Evolutionary conservation across 306 rosid genomes (phyloP), one percentile per base, ranked within the genome.

Genomic region (Carpinus fangiana): DNA sequence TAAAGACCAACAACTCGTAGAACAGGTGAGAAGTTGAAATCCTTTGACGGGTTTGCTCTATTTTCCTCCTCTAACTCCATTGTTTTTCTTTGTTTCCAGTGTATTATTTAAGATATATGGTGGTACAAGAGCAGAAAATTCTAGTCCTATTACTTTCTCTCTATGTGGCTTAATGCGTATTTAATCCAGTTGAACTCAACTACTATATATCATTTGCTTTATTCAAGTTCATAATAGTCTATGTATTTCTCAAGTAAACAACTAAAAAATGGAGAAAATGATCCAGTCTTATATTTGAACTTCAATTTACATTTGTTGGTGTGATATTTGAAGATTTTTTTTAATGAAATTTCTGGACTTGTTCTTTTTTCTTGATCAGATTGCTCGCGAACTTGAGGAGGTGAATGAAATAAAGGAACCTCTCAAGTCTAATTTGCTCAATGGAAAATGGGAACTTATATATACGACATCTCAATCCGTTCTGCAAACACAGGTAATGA

Each of bases 361-460:
- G 10, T 56, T 28, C 28, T 6, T 61, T 61, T 60, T 61, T 3
- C 18, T 12, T 0, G n/a, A 85, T 74, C 85, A 92, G 98, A 87
- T 92, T 85, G 88, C 96, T 53, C 84, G 96, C 80, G 81, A 94
- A 84, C 96, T 94, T 79, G 97, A 94, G 88, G 96, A 88, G 82
- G 94, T 81, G 75, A 94, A 79, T 79, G 92, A 93, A 68, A 80
- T 46, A 48, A 94, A 92, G 88, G 86, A 88, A 52, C 98, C 98
- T 2, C 89, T 94, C 31, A 94, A 92, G 72, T 92, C 98, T 60
- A 82, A 73, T 77, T 69, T 88, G 57, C 90, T 94, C 6, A 86
- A 89, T 73, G 98, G 98, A 57, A 94, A 94, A 87, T 94, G 98
- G 98, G 98, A 94, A 87, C 98, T 94, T 80, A 70, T 92, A 64